These are phyloP conservation scores for Gossypium schwendimanii DNA, from an alignment of 441 rosid species.

Conservation along the genomic window DNA sequence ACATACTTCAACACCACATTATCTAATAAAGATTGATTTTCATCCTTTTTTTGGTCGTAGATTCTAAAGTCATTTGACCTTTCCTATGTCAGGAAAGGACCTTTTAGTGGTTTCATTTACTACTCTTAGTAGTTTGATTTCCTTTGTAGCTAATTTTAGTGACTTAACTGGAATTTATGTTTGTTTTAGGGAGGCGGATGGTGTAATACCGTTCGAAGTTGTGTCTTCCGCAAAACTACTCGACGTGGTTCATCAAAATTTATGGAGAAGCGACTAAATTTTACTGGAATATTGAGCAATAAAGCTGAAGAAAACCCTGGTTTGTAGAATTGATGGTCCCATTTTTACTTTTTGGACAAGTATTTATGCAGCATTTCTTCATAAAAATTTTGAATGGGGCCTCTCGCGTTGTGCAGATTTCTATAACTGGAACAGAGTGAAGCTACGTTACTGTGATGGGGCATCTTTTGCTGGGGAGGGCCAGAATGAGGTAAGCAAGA, in stretches of 20 bases:
- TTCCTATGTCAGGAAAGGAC: not conserved
- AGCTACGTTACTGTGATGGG: conserved; percentile 88
- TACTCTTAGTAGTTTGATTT: not conserved
- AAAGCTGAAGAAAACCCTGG: conserved; percentile 59
- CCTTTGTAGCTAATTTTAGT: not conserved
- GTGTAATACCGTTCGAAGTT: conserved; percentile 16
- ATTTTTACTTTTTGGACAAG: not conserved
- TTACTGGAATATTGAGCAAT: conserved; percentile 63
- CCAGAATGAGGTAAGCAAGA: conserved; percentile 42
- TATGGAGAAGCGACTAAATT: conserved; percentile 56
- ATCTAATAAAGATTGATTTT: not conserved
- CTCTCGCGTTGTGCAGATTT: conserved; percentile 42
- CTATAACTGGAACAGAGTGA: conserved; percentile 83
- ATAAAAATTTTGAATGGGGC: not conserved
- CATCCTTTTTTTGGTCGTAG: not conserved
- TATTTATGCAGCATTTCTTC: not conserved
- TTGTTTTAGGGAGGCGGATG: conserved; percentile 69
- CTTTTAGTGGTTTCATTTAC: not conserved
- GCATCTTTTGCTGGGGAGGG: conserved; percentile 81
- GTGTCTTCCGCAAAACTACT: conserved; percentile 60
- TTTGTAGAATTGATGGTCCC: conserved; percentile 4
- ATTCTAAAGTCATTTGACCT: not conserved
- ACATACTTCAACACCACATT: not conserved
- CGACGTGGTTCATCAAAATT: conserved; percentile 63
- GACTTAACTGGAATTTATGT: not conserved